Evolutionary conservation across 768 basidiomycete genomes (phyloP).

Genomic region (Tricholoma terreum): DNA sequence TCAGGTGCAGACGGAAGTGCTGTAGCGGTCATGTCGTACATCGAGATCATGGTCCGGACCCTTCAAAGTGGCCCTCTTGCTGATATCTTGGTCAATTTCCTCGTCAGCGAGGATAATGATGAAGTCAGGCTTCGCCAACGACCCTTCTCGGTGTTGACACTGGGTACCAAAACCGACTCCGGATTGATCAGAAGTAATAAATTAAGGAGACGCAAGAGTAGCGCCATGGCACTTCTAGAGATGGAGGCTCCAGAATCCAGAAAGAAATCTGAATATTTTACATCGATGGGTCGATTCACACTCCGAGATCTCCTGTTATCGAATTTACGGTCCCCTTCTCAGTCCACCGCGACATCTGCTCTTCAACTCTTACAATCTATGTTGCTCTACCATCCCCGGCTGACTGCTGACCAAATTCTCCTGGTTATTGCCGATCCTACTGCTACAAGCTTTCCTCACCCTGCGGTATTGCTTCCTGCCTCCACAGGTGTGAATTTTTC

Average conservation of each 20-base stretch:
- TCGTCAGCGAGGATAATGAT: constrained; percentile 83
- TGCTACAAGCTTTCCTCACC: constrained; percentile 75
- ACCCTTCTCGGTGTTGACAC: constrained; percentile 43
- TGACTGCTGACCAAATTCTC: constrained; percentile 66
- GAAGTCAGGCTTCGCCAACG: constrained; percentile 46
- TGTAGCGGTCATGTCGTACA: constrained; percentile 92
- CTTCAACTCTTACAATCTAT: constrained; percentile 79
- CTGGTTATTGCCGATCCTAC: constrained; percentile 63
- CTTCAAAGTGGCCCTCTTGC: constrained; percentile 66
- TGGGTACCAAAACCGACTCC: constrained; percentile 34
- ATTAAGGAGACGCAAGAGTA: constrained; percentile 69
- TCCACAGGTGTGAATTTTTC: constrained; percentile 5
- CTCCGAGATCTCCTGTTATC: constrained; percentile 84
- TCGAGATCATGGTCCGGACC: constrained; percentile 83
- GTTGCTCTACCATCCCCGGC: constrained; percentile 62
- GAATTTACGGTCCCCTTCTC: constrained; percentile 67
- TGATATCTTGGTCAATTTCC: constrained; percentile 71
- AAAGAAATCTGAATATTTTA: constrained; percentile 78
- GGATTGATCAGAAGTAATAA: constrained; percentile 41
- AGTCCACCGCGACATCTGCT: constrained; percentile 68
- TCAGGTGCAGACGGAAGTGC: constrained; percentile 93
- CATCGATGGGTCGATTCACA: constrained; percentile 84
- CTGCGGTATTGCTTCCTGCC: constrained; percentile 30
- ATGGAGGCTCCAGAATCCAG: constrained; percentile 75
- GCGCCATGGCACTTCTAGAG: constrained; percentile 87